Base-by-base conservation (phyloP, 495 filamentous ascomycete genomes). In the Apodospora peruviana region DNA sequence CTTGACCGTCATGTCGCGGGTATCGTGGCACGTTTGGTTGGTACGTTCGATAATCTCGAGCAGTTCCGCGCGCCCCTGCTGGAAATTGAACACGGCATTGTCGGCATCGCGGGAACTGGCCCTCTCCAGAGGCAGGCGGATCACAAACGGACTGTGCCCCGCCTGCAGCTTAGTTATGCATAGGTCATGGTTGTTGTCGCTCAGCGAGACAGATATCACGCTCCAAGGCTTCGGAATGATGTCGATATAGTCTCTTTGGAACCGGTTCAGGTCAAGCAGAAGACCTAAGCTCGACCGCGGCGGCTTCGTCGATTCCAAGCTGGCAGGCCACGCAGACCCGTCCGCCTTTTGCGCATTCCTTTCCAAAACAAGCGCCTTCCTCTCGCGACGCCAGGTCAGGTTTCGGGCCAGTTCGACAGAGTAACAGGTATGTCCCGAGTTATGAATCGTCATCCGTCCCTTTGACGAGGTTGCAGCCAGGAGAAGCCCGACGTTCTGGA, bases 191-290 rank as follows among this genome's bases (percentile, higher is more conserved):
- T 72, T 75, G 43, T 81, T 82, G 25, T 93, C 88, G 59, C 84
- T 91, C 16, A 97, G 59, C 0, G 87, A 84, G 22, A 98, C 68
- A 0, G 91, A 96, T 7, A 97, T 69, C 4, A 88, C 88, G 34
- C 83, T 89, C 93, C 93, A 98, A 19, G 73, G 64, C 18, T 71
- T 65, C 0, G 93, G 94, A 23, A 97, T 82, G 46, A 94, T 87
- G 56, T 91, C 87, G 50, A 90, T 70, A 59, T 82, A 90, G 27
- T 89, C 78, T 36, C 67, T 65, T 58, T 88, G 84, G 53, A 90
- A 86, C 8, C 54, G 66, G 44, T 66, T 66, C 60, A 77, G 66
- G 34, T 80, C 80, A 16, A 70, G 61, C 5, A 67, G 64, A 34
- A 67, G 43, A 11, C 64, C 65, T 24, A 68, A 45, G 40, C 71